Evolutionary conservation across 441 rosid genomes (phyloP), one percentile per base, ranked within the genome.

Genomic region (Pelargonium citronellum): DNA sequence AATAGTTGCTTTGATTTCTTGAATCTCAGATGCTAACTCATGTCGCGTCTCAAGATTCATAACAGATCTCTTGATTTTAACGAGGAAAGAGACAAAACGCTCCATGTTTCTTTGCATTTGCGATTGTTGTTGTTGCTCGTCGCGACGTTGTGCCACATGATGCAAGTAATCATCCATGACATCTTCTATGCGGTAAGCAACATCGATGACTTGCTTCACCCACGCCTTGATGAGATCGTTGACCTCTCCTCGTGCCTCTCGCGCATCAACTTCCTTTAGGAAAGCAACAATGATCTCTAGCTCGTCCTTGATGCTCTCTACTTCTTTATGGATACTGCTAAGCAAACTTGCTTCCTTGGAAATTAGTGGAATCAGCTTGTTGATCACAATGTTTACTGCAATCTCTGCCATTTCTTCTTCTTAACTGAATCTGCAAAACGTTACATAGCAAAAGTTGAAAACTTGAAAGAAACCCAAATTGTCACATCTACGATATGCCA

Each of bases 171-270:
- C 71, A 22, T 68, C 69, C 0, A 74, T 47, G 17, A 67, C 69
- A 66, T 78, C 81, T 63, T 78, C 81, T 1, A 74, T 74, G 2
- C 47, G 47, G 24, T 53, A 71, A 9, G 73, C 67, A 16, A 58
- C 47, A 8, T 68, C 73, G 37, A 75, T 57, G n/a, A 67, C 17
- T 16, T 71, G 75, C 64, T 43, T 68, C 19, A 74, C 77, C 73
- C 64, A 58, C 15, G 64, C 37, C 22, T 15, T 62, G 20, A 22
- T 12, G 12, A 43, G 12, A 11, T 16, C 13, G 68, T 16, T 24
- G 13, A 2, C 43, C 19, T 53, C 68, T 27, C 41, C 75, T 1
- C 4, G 22, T 3, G 27, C 66, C 15, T 15, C 64, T 53, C 19
- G 68, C 27, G 70, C 78, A 27, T 67, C 74, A 1, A 46, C 49